phyloP scores from a whole-genome alignment of 176 grass and related monocot species.

The Oryza meyeriana region DNA sequence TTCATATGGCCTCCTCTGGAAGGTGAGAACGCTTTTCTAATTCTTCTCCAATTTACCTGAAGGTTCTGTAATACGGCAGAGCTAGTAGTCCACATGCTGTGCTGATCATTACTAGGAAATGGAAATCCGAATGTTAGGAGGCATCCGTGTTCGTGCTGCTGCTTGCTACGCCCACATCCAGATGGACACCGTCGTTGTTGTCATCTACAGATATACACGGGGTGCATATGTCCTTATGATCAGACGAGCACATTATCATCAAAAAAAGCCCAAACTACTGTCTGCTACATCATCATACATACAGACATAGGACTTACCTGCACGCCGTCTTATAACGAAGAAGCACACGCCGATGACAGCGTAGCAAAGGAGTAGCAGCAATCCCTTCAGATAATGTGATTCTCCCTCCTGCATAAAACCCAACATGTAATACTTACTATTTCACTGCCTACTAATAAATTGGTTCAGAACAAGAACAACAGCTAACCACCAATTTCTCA shows the following conservation, averaged over 20 bases:
- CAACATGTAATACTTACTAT: too few species aligned
- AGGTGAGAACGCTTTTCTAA: too few species aligned
- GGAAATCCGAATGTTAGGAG: too few species aligned
- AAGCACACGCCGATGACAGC: slow-evolving; percentile 76
- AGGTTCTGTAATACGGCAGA: too few species aligned
- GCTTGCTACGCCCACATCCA: slow-evolving; percentile 6
- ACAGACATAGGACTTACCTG: slow-evolving; percentile 31
- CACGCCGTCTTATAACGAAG: slow-evolving; percentile 50
- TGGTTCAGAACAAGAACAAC: not conserved
- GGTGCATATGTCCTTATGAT: too few species aligned
- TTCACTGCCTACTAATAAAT: not conserved
- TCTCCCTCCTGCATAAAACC: slow-evolving; percentile 54
- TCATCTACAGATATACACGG: not conserved
- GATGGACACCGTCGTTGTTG: not conserved
- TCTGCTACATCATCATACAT: too few species aligned
- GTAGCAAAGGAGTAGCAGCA: slow-evolving; percentile 78
- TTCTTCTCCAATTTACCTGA: too few species aligned
- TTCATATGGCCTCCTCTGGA: too few species aligned
- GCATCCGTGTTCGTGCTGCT: too few species aligned
- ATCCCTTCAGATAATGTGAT: slow-evolving; percentile 93
- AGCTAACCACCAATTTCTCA: too few species aligned
- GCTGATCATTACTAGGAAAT: too few species aligned
- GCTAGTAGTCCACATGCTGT: too few species aligned
- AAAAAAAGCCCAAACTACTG: not conserved
- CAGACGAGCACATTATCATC: not conserved